These are phyloP conservation scores for Globisporangium nunn DNA, from an alignment of 352 stramenopile species.

Conservation along the genomic window DNA sequence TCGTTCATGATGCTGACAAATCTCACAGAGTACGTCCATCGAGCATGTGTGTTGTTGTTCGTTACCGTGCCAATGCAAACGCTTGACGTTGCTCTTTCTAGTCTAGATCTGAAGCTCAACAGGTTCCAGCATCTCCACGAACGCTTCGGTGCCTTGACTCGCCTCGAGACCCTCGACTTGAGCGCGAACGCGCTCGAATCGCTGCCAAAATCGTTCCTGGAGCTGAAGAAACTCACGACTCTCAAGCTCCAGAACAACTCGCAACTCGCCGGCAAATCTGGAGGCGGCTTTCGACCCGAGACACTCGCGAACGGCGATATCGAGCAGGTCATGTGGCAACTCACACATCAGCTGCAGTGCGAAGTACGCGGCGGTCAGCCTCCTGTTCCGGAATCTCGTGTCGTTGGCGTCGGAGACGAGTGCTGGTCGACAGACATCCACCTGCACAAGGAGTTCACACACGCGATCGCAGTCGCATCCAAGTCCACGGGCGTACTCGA, in stretches of 20 bases:
- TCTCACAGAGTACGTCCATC: conserved; percentile 41
- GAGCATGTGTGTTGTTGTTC: not conserved
- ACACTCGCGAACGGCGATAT: conserved; percentile 39
- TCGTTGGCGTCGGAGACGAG: conserved; percentile 44
- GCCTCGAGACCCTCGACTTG: conserved; percentile 37
- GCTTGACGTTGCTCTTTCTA: conserved; percentile 8
- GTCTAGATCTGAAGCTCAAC: conserved; percentile 73
- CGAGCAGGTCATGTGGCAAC: conserved; percentile 39
- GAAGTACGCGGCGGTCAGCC: conserved; percentile 26
- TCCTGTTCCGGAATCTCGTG: conserved; percentile 23
- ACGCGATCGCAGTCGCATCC: conserved; percentile 25
- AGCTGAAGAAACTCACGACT: conserved; percentile 34
- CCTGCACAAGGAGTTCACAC: conserved; percentile 44
- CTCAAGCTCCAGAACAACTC: conserved; percentile 48
- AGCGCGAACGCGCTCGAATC: conserved; percentile 50
- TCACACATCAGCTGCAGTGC: conserved; percentile 42
- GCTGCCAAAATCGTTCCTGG: conserved; percentile 43
- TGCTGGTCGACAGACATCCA: conserved; percentile 69
- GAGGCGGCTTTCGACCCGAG: conserved; percentile 30
- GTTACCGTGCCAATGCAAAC: not conserved
- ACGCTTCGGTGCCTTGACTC: conserved; percentile 34
- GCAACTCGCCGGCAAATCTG: conserved; percentile 14
- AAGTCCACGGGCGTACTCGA: conserved; percentile 33
- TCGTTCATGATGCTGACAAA: conserved; percentile 42
- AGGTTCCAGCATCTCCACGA: conserved; percentile 37